phyloP scores from a whole-genome alignment of 305 asterid genomes.

The Fraxinus sp. region DNA sequence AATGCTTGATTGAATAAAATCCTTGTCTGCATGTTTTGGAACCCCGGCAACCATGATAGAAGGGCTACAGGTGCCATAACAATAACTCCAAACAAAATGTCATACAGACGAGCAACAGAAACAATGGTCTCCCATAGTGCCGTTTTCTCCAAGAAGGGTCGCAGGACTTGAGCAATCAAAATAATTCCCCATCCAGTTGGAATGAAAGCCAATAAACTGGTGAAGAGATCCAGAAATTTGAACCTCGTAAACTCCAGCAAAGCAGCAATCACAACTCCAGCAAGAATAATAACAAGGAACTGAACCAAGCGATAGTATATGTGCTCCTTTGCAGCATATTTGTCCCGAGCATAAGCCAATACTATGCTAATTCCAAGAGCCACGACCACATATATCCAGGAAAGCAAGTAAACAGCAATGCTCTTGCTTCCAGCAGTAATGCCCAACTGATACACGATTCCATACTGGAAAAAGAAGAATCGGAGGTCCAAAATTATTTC shows the following conservation, averaged over 20 bases:
- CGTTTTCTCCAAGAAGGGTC: constrained; percentile 46
- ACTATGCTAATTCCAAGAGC: constrained; percentile 45
- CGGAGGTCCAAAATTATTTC: constrained; percentile 59
- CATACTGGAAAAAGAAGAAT: constrained; percentile 67
- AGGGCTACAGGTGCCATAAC: constrained; percentile 58
- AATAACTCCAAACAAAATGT: constrained; percentile 58
- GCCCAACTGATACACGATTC: constrained; percentile 62
- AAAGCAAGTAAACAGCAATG: constrained; percentile 56
- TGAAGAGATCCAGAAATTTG: constrained; percentile 48
- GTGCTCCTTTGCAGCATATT: constrained; percentile 60
- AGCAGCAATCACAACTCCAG: constrained; percentile 39
- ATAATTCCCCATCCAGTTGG: constrained; percentile 70
- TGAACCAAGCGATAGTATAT: constrained; percentile 66
- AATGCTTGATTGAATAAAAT: constrained; percentile 67
- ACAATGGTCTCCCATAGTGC: constrained; percentile 50
- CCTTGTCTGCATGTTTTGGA: constrained; percentile 70
- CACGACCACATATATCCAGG: constrained; percentile 55
- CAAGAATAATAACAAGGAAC: constrained; percentile 53
- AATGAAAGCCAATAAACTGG: constrained; percentile 59
- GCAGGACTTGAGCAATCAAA: constrained; percentile 53
- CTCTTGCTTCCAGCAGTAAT: constrained; percentile 54
- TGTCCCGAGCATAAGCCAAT: constrained; percentile 58
- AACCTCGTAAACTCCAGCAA: constrained; percentile 48
- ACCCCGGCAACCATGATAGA: constrained; percentile 66
- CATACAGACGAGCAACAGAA: constrained; percentile 53